Evolutionary conservation across 2,329 filamentous ascomycete species (phyloP).

Genomic region (Diaporthe sp.): DNA sequence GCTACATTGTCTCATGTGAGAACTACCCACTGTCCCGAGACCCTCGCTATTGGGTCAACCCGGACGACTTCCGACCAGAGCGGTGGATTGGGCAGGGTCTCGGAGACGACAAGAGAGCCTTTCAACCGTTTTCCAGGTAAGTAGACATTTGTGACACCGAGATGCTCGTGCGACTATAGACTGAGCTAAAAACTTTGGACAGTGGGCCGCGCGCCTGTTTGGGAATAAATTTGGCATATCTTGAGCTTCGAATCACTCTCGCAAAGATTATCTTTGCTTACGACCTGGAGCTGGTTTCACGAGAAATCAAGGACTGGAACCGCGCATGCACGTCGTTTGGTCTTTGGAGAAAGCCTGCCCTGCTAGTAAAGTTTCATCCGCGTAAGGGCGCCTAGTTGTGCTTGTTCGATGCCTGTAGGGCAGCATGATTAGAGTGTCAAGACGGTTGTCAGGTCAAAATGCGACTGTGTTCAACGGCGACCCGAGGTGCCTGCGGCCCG

Average conservation of each 20-base stretch:
- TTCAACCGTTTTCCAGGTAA: constrained; percentile 49
- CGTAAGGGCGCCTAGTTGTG: neutral
- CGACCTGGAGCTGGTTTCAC: constrained; percentile 42
- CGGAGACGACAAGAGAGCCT: constrained; percentile 44
- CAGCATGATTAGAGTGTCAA: neutral
- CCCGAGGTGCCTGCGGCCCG: neutral
- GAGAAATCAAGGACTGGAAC: constrained; percentile 37
- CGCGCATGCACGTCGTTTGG: constrained; percentile 20
- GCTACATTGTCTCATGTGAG: constrained; percentile 23
- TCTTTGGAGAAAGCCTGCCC: constrained; percentile 34
- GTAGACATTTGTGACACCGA: neutral
- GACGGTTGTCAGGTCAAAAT: too few relatives aligned
- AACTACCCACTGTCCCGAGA: constrained; percentile 30
- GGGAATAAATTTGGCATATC: constrained; percentile 46
- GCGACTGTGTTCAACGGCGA: neutral
- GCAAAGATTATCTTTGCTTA: constrained; percentile 48
- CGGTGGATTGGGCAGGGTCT: constrained; percentile 36
- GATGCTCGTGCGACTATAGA: too few relatives aligned
- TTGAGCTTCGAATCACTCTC: constrained; percentile 48
- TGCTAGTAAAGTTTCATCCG: constrained; percentile 37
- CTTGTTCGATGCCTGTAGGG: neutral
- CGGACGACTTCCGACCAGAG: constrained; percentile 34
- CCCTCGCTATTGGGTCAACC: constrained; percentile 39
- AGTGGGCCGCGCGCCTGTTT: constrained; percentile 38
- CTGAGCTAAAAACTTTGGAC: neutral